Evolutionary conservation across 179 eudicot species (phyloP).

Genomic region (Kewa caespitosa): DNA sequence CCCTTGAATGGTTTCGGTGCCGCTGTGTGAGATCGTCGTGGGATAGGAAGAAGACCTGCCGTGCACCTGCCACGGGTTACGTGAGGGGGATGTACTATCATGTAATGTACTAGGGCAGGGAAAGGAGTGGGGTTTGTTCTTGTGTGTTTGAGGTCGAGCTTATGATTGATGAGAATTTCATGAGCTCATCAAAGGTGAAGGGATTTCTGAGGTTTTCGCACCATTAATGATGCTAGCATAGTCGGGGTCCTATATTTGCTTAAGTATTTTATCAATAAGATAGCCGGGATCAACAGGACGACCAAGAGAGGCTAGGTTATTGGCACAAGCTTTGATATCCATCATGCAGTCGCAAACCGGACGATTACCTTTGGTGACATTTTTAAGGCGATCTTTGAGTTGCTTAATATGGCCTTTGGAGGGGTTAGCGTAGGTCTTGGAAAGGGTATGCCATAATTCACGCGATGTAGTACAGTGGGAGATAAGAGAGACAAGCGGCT

Average conservation of each 20-base stretch:
- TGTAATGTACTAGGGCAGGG: background rate
- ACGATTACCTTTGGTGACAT: background rate
- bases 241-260: slow-evolving; percentile 10
- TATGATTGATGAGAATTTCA: slow-evolving; percentile 7
- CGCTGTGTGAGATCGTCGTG: too few relatives aligned
- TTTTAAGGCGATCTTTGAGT: background rate
- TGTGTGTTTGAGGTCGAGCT: background rate
- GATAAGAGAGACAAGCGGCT: background rate
- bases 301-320: slow-evolving; percentile 9
- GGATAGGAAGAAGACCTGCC: background rate
- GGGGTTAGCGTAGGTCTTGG: background rate
- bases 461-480: background rate
- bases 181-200: slow-evolving; percentile 10
- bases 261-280: background rate
- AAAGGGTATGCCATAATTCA: background rate
- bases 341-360: background rate
- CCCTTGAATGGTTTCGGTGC: background rate
- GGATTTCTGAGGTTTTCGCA: background rate
- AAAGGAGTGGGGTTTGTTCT: background rate
- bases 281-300: background rate
- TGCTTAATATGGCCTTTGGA: slow-evolving; percentile 11
- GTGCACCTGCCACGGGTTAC: background rate
- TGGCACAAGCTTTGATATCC: slow-evolving; percentile 5
- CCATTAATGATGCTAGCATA: background rate
- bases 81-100: background rate